Conservation (phyloP, 208 protist genomes). For the Trypanosoma theileri region DNA sequence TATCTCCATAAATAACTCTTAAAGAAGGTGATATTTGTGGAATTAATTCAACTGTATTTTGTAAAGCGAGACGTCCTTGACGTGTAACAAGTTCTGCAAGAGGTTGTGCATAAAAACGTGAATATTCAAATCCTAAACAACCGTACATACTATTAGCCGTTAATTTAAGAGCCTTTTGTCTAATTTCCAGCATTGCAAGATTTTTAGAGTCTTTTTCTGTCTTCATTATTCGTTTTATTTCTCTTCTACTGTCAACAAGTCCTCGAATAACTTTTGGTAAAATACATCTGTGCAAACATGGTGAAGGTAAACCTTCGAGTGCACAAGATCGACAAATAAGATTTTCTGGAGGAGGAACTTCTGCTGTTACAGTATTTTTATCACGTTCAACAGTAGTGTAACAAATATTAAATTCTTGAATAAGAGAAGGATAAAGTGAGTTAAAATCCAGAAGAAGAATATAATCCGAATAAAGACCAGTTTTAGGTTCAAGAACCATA, state of each 20-base stretch:
- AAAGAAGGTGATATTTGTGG: conserved; percentile 86
- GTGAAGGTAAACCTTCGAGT: conserved; percentile 44
- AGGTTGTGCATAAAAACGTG: conserved; percentile 98
- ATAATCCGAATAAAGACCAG: conserved; percentile 98
- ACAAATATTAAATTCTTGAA: conserved; percentile 99
- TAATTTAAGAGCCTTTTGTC: conserved; percentile 98
- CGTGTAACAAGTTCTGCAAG: conserved; percentile 98
- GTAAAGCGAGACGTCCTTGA: conserved; percentile 95
- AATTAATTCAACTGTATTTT: conserved; percentile 94
- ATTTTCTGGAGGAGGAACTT: conserved; percentile 68
- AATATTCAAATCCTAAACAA: conserved; percentile 98
- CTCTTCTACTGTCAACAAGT: conserved; percentile 92
- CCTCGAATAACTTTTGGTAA: conserved; percentile 95
- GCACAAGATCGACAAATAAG: conserved; percentile 80
- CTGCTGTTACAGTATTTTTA: conserved; percentile 36
- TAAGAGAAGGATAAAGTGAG: conserved; percentile 99
- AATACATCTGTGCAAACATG: conserved; percentile 88
- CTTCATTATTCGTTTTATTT: conserved; percentile 96
- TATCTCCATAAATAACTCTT: conserved; percentile 98
- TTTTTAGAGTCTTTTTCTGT: conserved; percentile 77
- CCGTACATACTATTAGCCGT: conserved; percentile 99
- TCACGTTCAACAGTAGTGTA: conserved; percentile 97
- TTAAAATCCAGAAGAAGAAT: conserved; percentile 99
- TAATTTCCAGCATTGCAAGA: conserved; percentile 93
- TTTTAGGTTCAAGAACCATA: conserved; percentile 97